These are phyloP conservation scores for Aspergillus incahuasiensis DNA, from an alignment of 495 filamentous ascomycete species.

Conservation along the genomic window DNA sequence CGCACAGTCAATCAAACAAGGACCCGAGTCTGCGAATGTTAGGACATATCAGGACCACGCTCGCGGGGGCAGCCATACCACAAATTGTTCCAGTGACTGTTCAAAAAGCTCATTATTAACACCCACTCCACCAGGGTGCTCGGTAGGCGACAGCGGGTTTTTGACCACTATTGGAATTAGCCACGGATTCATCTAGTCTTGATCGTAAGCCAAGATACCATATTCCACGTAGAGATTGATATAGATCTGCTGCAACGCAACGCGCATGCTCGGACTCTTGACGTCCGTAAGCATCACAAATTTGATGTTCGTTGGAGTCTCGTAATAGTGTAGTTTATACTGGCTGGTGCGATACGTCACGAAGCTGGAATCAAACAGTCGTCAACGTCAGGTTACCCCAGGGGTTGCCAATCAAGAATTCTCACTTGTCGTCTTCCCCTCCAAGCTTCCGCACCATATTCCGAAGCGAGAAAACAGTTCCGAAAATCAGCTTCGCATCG, in stretches of 20 bases:
- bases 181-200: no score
- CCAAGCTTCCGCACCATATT: conserved; percentile 97
- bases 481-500: conserved; percentile 96
- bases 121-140: conserved; percentile 82
- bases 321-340: conserved; percentile 99
- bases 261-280: conserved; percentile 81
- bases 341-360: conserved; percentile 84
- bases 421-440: conserved; percentile 75
- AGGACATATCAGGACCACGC: conserved; percentile 19
- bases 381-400: neutral
- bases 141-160: conserved; percentile 83
- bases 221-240: conserved; percentile 97
- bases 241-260: conserved; percentile 95
- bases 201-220: conserved; percentile 52
- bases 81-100: conserved; percentile 80
- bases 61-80: conserved; percentile 43
- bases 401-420: neutral
- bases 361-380: conserved; percentile 54
- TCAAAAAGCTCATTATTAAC: conserved; percentile 96
- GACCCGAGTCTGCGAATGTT: conserved; percentile 34
- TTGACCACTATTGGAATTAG: conserved; percentile 66
- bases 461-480: conserved; percentile 88
- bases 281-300: conserved; percentile 96
- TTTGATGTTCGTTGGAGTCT: conserved; percentile 90
- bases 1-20: conserved; percentile 19